Base-by-base conservation (phyloP, 108 stramenopile species). In the Cyclotella choctawhatcheeana region DNA sequence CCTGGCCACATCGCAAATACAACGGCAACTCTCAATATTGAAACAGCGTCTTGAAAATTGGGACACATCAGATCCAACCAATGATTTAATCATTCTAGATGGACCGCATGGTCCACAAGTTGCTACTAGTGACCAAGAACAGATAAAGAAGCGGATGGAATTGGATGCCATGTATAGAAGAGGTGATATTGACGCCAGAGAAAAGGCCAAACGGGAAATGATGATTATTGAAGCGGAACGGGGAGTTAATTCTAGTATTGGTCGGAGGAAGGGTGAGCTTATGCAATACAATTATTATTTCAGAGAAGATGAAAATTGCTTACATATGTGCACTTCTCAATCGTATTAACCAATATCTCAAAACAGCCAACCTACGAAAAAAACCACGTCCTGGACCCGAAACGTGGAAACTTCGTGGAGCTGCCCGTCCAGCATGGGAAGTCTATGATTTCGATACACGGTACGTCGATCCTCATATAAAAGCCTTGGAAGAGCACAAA, bases 391-490 rank as follows among this genome's bases (percentile, higher is more conserved):
- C 74, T 10, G 94, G 92, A 32, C 94, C 92, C 0, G 89, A 90
- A 58, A 86, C 85, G 5, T 96, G 95, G 95, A 93, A 94, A 79
- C 64, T 96, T 31, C 82, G 85, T 25, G 95, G 95, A 16, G 93
- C 95, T 8, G 95, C 95, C 26, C 82, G 93, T 37, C 93, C 95
- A 0, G 95, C 95, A 12, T 80, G 78, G 76, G 76, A 92, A 79
- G 90, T 96, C 0, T 94, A 96, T 63, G 93, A 94, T 72, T 94
- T 94, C 72, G 95, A 96, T 73, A 85, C 81, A 0, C 78, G 93
- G n/a, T 93, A 92, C 70, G 85, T 88, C n/a, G 90, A 92, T 88
- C 87, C 88, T 6, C 85, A 96, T 60, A 54, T 84, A 0, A 81
- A 89, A 73, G 91, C 85, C 10, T 77, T 87, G 40, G 88, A 90